Base-by-base conservation (phyloP, 371 early-diverging fungal species). In the Mucor irregularis region DNA sequence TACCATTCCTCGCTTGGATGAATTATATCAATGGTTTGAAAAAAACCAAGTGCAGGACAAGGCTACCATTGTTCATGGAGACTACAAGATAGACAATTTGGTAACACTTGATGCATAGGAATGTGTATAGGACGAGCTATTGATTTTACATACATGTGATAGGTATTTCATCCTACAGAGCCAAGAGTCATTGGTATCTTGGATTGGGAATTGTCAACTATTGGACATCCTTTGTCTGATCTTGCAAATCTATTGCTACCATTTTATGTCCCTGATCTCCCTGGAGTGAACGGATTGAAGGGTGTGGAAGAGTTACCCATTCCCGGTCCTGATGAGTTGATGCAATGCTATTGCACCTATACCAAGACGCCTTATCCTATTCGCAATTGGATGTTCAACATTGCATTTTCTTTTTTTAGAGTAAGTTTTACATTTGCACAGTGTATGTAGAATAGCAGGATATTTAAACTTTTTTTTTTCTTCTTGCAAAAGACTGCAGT, bases 221-320 rank as follows among this genome's bases (percentile, higher is more conserved):
- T 97, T 49, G 97, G 96, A 7, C 94, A 96, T 69, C 97, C 97
- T 35, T 81, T 89, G 37, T 84, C 93, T n/a, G 97, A 97, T 64
- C 74, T 97, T n/a, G 88, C 93, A 34, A 94, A 94, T 64, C 61
- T 95, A 42, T 69, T 94, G 38, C 85, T 89, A 65, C 90, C 87
- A 4, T 92, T 82, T 61, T 86, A 86, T 57, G 42, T 81, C 4
- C 62, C 58, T 16, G 53, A 45, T 16, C 21, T 33, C 8, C 14
- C 33, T 10, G 53, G 59, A 7, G 42, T 71, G 26, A 21, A 48
- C 16, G 76, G 81, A 21, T 62, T 83, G 33, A 58, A 59, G 24
- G 68, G 68, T 4, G 51, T 66, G 26, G 57, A 73, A 13, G 73
- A 71, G 17, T 58, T 88, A 48, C 79, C 83, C 9, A 74, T 88